Evolutionary conservation across 177 flowering plant genomes (phyloP).

Genomic region (Vitis hybrid): DNA sequence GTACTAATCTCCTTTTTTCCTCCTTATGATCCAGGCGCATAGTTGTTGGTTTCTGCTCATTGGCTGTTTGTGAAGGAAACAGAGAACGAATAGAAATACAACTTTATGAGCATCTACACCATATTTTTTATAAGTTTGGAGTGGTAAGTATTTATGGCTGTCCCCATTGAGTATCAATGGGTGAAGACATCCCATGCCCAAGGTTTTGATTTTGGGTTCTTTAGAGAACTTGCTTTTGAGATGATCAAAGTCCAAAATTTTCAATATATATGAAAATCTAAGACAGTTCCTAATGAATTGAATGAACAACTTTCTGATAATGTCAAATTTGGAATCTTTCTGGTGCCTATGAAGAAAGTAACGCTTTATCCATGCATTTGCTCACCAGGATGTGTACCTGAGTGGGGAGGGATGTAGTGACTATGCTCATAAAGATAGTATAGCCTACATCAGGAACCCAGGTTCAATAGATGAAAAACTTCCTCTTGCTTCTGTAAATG

Average conservation of each 20-base stretch:
- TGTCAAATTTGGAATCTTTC: not conserved
- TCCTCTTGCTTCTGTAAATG: slow-evolving; percentile 11
- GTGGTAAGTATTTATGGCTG: slow-evolving; percentile 37
- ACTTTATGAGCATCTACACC: slow-evolving; percentile 34
- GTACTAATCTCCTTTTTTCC: not conserved
- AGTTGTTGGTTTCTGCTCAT: slow-evolving; percentile 50
- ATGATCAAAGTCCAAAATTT: no score
- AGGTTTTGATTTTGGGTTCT: no score
- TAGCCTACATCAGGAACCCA: slow-evolving; percentile 37
- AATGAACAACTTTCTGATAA: not conserved
- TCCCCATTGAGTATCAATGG: not conserved
- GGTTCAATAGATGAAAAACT: slow-evolving; percentile 15
- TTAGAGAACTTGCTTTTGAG: no score
- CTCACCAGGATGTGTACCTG: slow-evolving; percentile 56
- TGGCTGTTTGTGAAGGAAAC: slow-evolving; percentile 32
- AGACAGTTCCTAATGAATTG: no score
- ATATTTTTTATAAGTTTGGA: slow-evolving; percentile 38
- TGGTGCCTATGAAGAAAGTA: not conserved
- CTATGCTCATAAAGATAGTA: slow-evolving; percentile 22
- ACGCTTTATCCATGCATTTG: not conserved
- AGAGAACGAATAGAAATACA: slow-evolving; percentile 13
- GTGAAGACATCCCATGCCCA: not conserved
- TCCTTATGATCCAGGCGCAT: slow-evolving; percentile 44
- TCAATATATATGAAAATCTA: no score
- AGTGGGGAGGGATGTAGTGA: slow-evolving; percentile 42